Base-by-base conservation (phyloP, 2,329 filamentous ascomycete genomes). In the Cytospora paraplurivora region DNA sequence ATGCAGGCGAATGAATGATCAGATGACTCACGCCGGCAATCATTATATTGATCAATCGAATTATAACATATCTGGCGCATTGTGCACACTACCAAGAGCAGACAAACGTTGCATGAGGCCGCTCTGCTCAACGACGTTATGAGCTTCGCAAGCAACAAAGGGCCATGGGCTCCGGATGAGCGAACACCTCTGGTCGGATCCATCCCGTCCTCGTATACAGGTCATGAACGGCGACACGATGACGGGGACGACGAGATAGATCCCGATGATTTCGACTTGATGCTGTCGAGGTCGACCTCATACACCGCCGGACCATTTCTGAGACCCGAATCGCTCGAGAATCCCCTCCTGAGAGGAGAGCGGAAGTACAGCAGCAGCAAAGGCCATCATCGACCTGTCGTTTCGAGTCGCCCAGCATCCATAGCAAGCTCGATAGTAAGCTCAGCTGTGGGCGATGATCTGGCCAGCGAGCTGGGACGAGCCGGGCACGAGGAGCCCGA, bases 251-350 rank as follows among this genome's bases (percentile, higher is more conserved):
- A 58, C 7, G 64, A 67, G 4, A 71, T 76, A 11, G 73, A 74
- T 59, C 69, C 72, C 37, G 75, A 76, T 67, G 73, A 75, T 33
- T 73, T 77, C 52, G 73, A 76, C 63, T 66, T 76, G 54, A 64
- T 75, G 50, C 68, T 81, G 10, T 78, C 78, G 0, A 73, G 73
- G 33, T 80, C 79, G 3, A 65, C 78, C 56, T 78, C 76, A 15
- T 71, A 68, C 27, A 75, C 75, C 0, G 71, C 70, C 3, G 75
- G 72, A 7, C 72, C 76, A 27, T 72, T 77, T 21, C 72, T 81
- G 11, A 78, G 79, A 62, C 77, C 79, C 11, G 79, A 80, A 66
- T 68, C 76, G 3, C 65, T 74, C 49, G 76, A 78, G 64, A 73
- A 75, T 59, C 72, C 76, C 56, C 75, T 81, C 72, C 71, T 82